Conservation (phyloP, 805 yeast genomes). For the Kazachstania kunashirensis region DNA sequence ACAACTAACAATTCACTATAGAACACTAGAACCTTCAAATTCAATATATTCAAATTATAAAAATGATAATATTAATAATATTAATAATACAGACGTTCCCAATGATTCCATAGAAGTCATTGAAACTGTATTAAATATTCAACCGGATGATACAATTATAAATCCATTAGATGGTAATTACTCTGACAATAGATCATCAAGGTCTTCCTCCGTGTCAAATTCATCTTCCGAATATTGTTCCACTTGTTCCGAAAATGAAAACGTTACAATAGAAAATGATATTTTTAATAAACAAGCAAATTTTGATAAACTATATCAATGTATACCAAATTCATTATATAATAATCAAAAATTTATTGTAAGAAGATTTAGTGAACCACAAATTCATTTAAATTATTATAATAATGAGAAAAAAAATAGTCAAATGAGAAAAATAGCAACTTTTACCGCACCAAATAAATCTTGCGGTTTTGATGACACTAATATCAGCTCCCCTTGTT, state of each 20-base stretch:
- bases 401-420: not conserved
- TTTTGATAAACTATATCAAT: conserved; percentile 10
- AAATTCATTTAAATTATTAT: not conserved
- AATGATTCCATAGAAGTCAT: not conserved
- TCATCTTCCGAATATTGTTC: not conserved
- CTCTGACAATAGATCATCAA: too few relatives aligned
- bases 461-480: not conserved
- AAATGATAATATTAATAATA: not conserved
- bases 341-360: conserved; percentile 1
- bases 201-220: not conserved
- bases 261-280: not conserved
- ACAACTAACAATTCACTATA: conserved; percentile 7
- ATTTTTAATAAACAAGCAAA: not conserved
- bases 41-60: too few relatives aligned
- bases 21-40: not conserved
- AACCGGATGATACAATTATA: not conserved
- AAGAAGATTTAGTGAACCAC: conserved; percentile 6
- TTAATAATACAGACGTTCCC: not conserved
- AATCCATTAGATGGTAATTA: not conserved
- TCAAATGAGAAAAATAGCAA: not conserved
- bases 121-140: conserved; percentile 2
- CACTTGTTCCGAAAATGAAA: not conserved
- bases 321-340: conserved; percentile 4
- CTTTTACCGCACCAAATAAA: not conserved
- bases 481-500: conserved; percentile 18